phyloP scores from a whole-genome alignment of 228 moss, liverwort and hornwort genomes.

The Sphagnum magellanicum region DNA sequence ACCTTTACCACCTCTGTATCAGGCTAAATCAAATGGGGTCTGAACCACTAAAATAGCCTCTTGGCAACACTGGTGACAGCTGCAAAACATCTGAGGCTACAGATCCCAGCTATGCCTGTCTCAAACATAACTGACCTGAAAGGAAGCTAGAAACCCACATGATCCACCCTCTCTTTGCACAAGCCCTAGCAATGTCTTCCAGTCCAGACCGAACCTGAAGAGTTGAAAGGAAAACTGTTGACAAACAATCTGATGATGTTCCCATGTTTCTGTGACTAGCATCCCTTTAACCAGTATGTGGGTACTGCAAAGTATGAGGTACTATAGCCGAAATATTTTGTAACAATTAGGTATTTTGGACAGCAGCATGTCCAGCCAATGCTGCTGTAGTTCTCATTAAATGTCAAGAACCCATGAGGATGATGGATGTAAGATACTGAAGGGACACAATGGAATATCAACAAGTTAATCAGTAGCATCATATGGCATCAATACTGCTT shows the following conservation, averaged over 20 bases:
- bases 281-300: too few species aligned
- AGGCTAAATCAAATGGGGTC: constrained; percentile 7
- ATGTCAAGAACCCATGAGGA: too few species aligned
- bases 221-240: constrained; percentile 12
- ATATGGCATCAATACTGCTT: constrained; percentile 52
- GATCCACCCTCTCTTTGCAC: constrained; percentile 99
- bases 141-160: constrained; percentile 95
- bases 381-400: too few species aligned
- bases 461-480: constrained; percentile 33
- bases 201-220: constrained; percentile 89
- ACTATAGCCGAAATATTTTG: too few species aligned
- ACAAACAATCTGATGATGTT: not conserved
- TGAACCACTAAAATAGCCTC: constrained; percentile 43
- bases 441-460: too few species aligned
- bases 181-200: constrained; percentile 85
- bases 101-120: constrained; percentile 1
- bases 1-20: too few species aligned
- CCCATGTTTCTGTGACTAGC: too few species aligned
- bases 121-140: constrained; percentile 71
- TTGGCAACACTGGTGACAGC: constrained; percentile 42
- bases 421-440: too few species aligned
- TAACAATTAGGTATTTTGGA: too few species aligned
- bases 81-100: constrained; percentile 13
- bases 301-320: too few species aligned
- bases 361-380: too few species aligned